A percentile compares a stretch with the other conserved stretches of the same genome.
These are phyloP conservation scores for Oldenlandia corymbosa DNA, from an alignment of 257 asterid species.

Conservation along the genomic window DNA sequence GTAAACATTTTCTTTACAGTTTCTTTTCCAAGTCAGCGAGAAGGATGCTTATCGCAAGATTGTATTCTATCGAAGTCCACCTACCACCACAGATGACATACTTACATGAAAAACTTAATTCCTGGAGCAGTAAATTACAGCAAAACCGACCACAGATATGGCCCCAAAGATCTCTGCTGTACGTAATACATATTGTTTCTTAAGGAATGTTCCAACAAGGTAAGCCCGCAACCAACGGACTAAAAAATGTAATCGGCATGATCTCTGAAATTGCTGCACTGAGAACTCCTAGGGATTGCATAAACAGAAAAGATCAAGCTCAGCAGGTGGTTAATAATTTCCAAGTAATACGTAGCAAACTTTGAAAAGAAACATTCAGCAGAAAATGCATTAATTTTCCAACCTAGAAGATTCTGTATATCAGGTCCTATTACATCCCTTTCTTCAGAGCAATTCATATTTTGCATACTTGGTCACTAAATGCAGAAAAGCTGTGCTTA, in stretches of 20 bases:
- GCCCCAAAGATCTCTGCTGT: slow-evolving; percentile 40
- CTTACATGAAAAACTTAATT: slow-evolving; percentile 8
- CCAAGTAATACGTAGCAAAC: background rate
- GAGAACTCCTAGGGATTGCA: slow-evolving; percentile 60
- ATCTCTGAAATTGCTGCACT: slow-evolving; percentile 46
- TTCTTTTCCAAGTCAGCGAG: background rate
- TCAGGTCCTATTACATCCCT: slow-evolving; percentile 28
- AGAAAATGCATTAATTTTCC: slow-evolving; percentile 21
- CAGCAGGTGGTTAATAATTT: background rate
- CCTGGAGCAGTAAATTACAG: slow-evolving; percentile 36
- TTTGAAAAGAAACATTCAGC: background rate
- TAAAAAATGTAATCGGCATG: slow-evolving; percentile 50
- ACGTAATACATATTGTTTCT: slow-evolving; percentile 23
- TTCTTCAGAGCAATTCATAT: slow-evolving; percentile 35
- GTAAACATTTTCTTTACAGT: background rate
- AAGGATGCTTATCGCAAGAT: background rate
- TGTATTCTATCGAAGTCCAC: too few relatives aligned
- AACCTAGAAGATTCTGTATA: slow-evolving; percentile 38
- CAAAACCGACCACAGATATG: slow-evolving; percentile 43
- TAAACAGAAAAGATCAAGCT: slow-evolving; percentile 4
- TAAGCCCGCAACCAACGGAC: slow-evolving; percentile 53
- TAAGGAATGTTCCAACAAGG: slow-evolving; percentile 20
- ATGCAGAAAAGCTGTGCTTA: slow-evolving; percentile 55
- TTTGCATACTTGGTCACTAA: slow-evolving; percentile 42
- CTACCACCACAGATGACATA: background rate